phyloP scores from a whole-genome alignment of 768 basidiomycete species.

The Calocybe cyanea region DNA sequence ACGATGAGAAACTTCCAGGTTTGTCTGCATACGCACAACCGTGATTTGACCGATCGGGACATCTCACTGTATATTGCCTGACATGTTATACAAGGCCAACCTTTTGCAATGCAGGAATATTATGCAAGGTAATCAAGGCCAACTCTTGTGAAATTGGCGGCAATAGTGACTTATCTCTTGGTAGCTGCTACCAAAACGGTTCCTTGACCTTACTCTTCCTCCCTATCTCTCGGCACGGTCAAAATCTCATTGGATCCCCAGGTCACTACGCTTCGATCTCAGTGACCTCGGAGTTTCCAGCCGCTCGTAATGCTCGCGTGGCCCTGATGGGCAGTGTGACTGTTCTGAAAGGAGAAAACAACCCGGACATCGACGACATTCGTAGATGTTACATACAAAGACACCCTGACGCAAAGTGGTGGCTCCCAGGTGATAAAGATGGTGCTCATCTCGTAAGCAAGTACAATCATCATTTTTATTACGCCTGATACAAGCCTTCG shows the following conservation, averaged over 20 bases:
- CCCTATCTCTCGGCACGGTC: slow-evolving; percentile 50
- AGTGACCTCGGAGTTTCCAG: slow-evolving; percentile 33
- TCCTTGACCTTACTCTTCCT: slow-evolving; percentile 50
- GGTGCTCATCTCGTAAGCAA: slow-evolving; percentile 39
- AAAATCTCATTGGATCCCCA: slow-evolving; percentile 41
- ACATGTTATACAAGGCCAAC: slow-evolving; percentile 28
- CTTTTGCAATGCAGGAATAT: slow-evolving; percentile 52
- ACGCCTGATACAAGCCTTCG: background rate
- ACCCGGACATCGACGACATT: slow-evolving; percentile 29
- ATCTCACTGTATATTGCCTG: background rate
- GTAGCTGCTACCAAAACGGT: slow-evolving; percentile 47
- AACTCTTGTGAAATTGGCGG: background rate
- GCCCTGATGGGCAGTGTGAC: slow-evolving; percentile 47
- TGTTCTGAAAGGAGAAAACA: slow-evolving; percentile 32
- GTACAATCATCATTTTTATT: background rate
- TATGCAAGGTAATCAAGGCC: slow-evolving; percentile 32
- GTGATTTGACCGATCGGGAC: too few species aligned
- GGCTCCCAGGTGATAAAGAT: slow-evolving; percentile 43
- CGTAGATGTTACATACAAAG: slow-evolving; percentile 38
- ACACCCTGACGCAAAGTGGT: slow-evolving; percentile 49
- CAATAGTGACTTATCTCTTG: background rate
- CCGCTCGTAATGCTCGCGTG: slow-evolving; percentile 43
- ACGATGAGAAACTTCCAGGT: slow-evolving; percentile 38
- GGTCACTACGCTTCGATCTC: slow-evolving; percentile 42
- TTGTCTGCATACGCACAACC: slow-evolving; percentile 8